Evolutionary conservation across 148 eudicot genomes (phyloP).

Genomic region (Rhododendron molle): DNA sequence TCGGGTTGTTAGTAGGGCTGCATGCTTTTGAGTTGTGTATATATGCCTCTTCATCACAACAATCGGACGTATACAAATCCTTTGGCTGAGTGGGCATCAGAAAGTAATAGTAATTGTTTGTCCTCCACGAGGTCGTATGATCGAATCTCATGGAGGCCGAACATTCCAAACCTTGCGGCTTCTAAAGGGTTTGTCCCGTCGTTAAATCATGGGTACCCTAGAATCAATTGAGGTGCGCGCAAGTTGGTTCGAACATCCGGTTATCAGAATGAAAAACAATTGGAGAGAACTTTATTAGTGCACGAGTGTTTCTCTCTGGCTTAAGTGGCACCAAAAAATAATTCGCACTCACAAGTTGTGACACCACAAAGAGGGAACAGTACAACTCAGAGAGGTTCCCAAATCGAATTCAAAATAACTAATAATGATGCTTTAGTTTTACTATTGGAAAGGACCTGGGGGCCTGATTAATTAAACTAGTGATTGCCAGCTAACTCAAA

Average conservation of each 20-base stretch:
- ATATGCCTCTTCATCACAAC: neutral
- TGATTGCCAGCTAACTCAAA: conserved; percentile 51
- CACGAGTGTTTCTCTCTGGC: neutral
- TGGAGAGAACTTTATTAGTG: neutral
- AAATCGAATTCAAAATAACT: neutral
- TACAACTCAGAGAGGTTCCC: neutral
- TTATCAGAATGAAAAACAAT: neutral
- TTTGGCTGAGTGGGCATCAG: neutral
- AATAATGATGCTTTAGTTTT: conserved; percentile 6
- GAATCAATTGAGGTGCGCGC: fast-evolving
- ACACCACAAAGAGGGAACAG: neutral
- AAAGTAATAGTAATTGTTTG: neutral
- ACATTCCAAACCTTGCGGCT: neutral
- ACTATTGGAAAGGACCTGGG: conserved; percentile 17
- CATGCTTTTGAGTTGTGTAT: neutral
- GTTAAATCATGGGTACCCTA: fast-evolving
- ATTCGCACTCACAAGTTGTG: neutral
- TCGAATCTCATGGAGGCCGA: too few relatives aligned
- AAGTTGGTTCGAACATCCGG: neutral
- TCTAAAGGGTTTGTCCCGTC: too few relatives aligned
- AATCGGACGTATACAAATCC: neutral
- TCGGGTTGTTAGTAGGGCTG: neutral
- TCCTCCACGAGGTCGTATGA: too few relatives aligned
- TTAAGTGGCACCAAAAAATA: neutral
- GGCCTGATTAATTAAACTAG: conserved; percentile 3